These are phyloP conservation scores for Rosa multiflora DNA, from an alignment of 306 rosid genomes.

Conservation along the genomic window DNA sequence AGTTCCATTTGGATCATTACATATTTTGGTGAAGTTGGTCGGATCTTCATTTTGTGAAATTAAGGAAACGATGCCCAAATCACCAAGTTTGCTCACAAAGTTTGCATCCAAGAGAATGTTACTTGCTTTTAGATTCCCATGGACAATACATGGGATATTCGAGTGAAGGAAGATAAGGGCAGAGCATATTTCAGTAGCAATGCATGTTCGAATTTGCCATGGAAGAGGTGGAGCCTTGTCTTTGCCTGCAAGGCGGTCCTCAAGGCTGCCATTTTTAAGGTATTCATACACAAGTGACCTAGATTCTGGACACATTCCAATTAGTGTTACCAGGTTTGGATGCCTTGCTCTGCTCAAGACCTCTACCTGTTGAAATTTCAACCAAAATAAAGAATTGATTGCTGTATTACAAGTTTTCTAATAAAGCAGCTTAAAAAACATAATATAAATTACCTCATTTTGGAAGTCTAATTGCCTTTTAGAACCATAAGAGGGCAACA, in stretches of 20 bases:
- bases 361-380: conserved; percentile 75
- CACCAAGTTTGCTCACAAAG: conserved; percentile 67
- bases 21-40: conserved; percentile 25
- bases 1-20: conserved; percentile 30
- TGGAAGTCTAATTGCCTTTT: conserved; percentile 61
- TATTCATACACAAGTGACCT: conserved; percentile 81
- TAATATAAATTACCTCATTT: conserved; percentile 54
- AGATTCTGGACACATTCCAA: conserved; percentile 80
- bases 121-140: conserved; percentile 86
- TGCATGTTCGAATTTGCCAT: conserved; percentile 72
- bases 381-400: conserved; percentile 21
- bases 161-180: conserved; percentile 81
- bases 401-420: background rate
- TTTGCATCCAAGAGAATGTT: conserved; percentile 84
- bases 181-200: conserved; percentile 78
- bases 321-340: conserved; percentile 66
- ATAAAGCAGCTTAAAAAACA: background rate
- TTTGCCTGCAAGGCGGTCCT: conserved; percentile 59
- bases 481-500: conserved; percentile 89
- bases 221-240: conserved; percentile 58
- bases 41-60: conserved; percentile 48
- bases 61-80: conserved; percentile 59
- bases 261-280: conserved; percentile 78
- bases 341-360: conserved; percentile 80
- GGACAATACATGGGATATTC: conserved; percentile 62